Evolutionary conservation across 768 basidiomycete genomes (phyloP).

Genomic region (Russula earlei): DNA sequence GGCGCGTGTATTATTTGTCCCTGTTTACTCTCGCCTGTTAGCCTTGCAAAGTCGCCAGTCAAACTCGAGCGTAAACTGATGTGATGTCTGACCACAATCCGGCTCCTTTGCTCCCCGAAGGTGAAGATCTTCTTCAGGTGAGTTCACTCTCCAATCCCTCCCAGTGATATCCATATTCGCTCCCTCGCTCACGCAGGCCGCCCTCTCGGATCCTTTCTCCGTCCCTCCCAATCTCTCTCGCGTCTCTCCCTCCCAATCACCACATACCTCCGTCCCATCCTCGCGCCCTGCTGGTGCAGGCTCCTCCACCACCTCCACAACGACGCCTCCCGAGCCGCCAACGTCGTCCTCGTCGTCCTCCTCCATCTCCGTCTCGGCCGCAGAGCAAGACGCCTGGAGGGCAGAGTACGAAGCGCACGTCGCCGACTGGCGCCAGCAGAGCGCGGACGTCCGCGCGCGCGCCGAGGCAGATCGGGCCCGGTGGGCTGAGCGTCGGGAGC

Average conservation of each 20-base stretch:
- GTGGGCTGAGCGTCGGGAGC: conserved; percentile 60
- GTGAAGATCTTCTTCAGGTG: conserved; percentile 20
- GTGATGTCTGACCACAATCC: conserved; percentile 7
- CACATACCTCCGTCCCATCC: neutral
- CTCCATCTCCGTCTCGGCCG: conserved; percentile 12
- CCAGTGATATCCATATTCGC: too few relatives aligned
- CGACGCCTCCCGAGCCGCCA: conserved; percentile 2
- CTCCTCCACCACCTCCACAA: neutral
- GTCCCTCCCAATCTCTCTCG: conserved; percentile 7
- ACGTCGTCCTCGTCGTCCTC: neutral
- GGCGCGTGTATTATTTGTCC: neutral
- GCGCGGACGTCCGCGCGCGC: conserved; percentile 62
- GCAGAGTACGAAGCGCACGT: conserved; percentile 60
- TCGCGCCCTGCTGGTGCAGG: too few relatives aligned
- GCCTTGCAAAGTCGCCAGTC: too few relatives aligned
- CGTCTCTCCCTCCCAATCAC: conserved; percentile 6
- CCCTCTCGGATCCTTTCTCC: conserved; percentile 19
- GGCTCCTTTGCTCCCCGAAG: conserved; percentile 15
- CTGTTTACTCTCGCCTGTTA: neutral
- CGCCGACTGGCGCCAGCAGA: conserved; percentile 60
- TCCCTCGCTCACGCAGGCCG: conserved; percentile 6
- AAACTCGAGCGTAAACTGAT: neutral
- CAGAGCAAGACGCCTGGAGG: conserved; percentile 47
- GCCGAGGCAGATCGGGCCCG: conserved; percentile 62
- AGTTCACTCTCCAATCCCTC: neutral